phyloP scores from a whole-genome alignment of 225 moss, liverwort and hornwort genomes.

The Thuidium tamariscinum region DNA sequence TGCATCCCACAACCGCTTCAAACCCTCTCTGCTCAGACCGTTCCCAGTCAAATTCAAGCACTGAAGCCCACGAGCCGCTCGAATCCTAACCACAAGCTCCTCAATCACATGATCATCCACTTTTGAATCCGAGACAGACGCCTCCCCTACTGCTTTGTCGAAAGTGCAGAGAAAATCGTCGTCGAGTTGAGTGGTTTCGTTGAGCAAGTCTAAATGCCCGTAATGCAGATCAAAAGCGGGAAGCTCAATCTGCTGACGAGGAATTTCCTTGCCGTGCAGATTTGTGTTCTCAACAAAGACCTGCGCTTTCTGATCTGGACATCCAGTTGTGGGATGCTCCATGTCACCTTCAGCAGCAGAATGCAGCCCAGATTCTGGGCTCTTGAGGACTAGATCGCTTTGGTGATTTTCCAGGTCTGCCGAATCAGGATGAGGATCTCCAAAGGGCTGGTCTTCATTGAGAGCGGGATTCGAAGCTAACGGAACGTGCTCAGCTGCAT shows the following conservation, averaged over 20 bases:
- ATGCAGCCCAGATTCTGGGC: background rate
- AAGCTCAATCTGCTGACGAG: background rate
- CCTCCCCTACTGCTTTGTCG: background rate
- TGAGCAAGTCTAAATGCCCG: background rate
- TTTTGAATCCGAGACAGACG: background rate
- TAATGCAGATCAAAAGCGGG: background rate
- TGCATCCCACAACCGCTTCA: slow-evolving; percentile 36
- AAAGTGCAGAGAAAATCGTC: background rate
- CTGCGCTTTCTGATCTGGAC: background rate
- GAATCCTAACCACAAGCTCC: slow-evolving; percentile 32
- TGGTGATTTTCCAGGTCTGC: background rate
- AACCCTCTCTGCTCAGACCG: slow-evolving; percentile 4
- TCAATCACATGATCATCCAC: background rate
- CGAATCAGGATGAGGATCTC: background rate
- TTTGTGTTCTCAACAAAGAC: background rate
- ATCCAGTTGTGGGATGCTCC: background rate
- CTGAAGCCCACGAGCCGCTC: slow-evolving; percentile 44
- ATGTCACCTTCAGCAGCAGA: background rate
- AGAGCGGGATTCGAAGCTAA: background rate
- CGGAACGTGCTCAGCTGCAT: background rate
- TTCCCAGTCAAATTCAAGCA: slow-evolving; percentile 56
- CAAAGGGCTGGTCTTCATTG: background rate
- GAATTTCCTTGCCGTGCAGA: background rate
- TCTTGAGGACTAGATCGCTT: background rate
- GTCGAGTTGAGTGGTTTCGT: slow-evolving; percentile 12